Conservation (phyloP, 805 yeast genomes). For the Candida easanensis region DNA sequence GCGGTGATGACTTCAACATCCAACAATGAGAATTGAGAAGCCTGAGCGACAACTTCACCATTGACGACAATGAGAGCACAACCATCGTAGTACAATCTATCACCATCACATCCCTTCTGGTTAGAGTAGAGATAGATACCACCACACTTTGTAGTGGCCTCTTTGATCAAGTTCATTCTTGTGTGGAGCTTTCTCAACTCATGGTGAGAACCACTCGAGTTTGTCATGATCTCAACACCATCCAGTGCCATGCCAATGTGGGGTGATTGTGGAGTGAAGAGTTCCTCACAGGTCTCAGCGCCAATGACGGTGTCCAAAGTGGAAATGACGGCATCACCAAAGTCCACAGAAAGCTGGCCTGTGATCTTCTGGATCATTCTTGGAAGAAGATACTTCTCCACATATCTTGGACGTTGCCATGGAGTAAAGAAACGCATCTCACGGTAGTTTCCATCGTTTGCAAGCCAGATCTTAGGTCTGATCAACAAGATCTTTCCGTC, state of each 20-base stretch:
- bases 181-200: conserved; percentile 87
- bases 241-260: conserved; percentile 88
- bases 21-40: conserved; percentile 79
- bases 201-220: conserved; percentile 96
- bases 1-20: conserved; percentile 97
- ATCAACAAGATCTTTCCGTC: conserved; percentile 79
- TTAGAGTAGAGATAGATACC: conserved; percentile 92
- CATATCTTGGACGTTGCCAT: conserved; percentile 78
- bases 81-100: conserved; percentile 93
- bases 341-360: conserved; percentile 63
- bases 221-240: conserved; percentile 96
- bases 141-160: conserved; percentile 95
- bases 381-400: conserved; percentile 75
- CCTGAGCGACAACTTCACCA: conserved; percentile 91
- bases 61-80: conserved; percentile 93
- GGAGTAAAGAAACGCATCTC: conserved; percentile 98
- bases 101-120: conserved; percentile 98
- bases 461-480: conserved; percentile 89
- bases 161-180: conserved; percentile 79
- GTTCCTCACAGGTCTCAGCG: conserved; percentile 97
- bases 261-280: conserved; percentile 95
- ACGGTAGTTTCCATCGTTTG: conserved; percentile 96
- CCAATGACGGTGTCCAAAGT: conserved; percentile 88
- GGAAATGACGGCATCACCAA: conserved; percentile 89
- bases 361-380: conserved; percentile 60